These are phyloP conservation scores for Pezicula radicicola DNA, from an alignment of 2,329 filamentous ascomycete species.

Conservation along the genomic window DNA sequence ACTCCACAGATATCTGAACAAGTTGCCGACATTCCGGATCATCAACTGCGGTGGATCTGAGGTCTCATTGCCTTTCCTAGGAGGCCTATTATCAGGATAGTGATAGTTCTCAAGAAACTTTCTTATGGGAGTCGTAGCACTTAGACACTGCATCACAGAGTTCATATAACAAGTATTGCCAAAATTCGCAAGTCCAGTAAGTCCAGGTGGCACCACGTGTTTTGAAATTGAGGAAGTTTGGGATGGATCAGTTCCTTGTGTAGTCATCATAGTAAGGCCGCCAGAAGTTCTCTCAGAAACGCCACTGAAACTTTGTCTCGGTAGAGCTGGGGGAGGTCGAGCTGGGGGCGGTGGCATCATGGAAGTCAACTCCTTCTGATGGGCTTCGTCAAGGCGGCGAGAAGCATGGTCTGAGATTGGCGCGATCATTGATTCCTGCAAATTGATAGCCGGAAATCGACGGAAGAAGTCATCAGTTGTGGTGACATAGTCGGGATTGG, in stretches of 20 bases:
- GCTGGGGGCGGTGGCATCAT: constrained; percentile 29
- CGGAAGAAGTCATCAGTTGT: constrained; percentile 82
- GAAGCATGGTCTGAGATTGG: not conserved
- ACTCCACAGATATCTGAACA: constrained; percentile 41
- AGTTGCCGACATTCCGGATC: constrained; percentile 55
- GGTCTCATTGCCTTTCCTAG: constrained; percentile 59
- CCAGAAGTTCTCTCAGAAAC: constrained; percentile 55
- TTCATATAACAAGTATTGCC: constrained; percentile 90
- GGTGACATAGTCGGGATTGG: constrained; percentile 53
- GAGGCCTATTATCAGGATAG: constrained; percentile 60
- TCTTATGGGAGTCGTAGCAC: constrained; percentile 68
- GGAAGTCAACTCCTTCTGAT: constrained; percentile 26
- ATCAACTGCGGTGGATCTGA: constrained; percentile 55
- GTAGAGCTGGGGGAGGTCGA: constrained; percentile 49
- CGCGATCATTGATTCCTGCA: constrained; percentile 56
- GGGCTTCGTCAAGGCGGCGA: constrained; percentile 10
- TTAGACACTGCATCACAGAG: constrained; percentile 80
- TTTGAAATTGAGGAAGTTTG: constrained; percentile 32
- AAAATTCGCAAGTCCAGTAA: constrained; percentile 76
- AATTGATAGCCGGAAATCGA: constrained; percentile 56
- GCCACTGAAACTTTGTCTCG: constrained; percentile 73
- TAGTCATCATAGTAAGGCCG: constrained; percentile 2
- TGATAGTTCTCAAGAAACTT: constrained; percentile 56
- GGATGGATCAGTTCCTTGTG: constrained; percentile 4
- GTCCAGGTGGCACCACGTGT: constrained; percentile 46